phyloP scores from a whole-genome alignment of 2,329 filamentous ascomycete genomes.

The Albifimbria verrucaria region DNA sequence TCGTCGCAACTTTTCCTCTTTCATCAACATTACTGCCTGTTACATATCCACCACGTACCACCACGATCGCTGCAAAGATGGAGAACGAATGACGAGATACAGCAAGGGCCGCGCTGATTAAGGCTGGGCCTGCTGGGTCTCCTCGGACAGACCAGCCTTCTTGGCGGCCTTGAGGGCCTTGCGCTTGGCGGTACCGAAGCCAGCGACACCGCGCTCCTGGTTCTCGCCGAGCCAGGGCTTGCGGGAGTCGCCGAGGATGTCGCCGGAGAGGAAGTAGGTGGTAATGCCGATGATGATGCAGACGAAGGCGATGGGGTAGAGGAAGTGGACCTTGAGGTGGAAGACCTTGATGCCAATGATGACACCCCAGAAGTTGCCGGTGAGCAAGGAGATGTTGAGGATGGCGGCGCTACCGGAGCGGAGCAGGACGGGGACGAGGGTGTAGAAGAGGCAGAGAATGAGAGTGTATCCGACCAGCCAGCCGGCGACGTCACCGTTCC shows the following conservation, averaged over 20 bases:
- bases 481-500: conserved; percentile 67
- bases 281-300: conserved; percentile 83
- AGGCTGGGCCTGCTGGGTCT: conserved; percentile 23
- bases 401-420: conserved; percentile 89
- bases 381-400: conserved; percentile 93
- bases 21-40: too few species aligned
- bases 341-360: conserved; percentile 90
- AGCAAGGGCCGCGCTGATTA: too few species aligned
- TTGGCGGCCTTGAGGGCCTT: conserved; percentile 62
- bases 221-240: conserved; percentile 93
- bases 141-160: too few species aligned
- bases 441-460: conserved; percentile 81
- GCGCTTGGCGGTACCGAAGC: conserved; percentile 80
- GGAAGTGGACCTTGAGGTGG: conserved; percentile 72
- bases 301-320: conserved; percentile 95
- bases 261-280: conserved; percentile 83
- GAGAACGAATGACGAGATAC: too few species aligned
- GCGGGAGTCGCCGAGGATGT: conserved; percentile 77
- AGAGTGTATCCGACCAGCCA: conserved; percentile 91
- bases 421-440: conserved; percentile 79
- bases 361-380: conserved; percentile 95
- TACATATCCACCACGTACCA: too few species aligned
- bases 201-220: conserved; percentile 77
- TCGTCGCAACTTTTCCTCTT: too few species aligned
- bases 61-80: too few species aligned